These are phyloP conservation scores for Caloboletus firmus DNA, from an alignment of 1,284 basidiomycete genomes.

Conservation along the genomic window DNA sequence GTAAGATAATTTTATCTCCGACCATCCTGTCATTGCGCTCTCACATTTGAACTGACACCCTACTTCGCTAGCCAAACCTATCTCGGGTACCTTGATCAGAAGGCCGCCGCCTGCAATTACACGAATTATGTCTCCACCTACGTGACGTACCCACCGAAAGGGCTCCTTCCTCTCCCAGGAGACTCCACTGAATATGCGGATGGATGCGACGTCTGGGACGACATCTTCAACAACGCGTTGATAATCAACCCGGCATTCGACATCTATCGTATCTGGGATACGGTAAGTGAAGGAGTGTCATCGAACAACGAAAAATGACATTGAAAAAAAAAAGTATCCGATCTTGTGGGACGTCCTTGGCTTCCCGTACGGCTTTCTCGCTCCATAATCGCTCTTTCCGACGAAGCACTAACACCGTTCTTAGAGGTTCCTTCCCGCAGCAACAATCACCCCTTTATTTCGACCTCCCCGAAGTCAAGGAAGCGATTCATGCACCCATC, in stretches of 20 bases:
- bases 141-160: constrained; percentile 64
- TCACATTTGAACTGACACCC: background rate
- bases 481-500: constrained; percentile 68
- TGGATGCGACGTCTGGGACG: constrained; percentile 67
- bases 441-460: constrained; percentile 60
- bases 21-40: too few relatives aligned
- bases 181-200: constrained; percentile 42
- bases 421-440: constrained; percentile 62
- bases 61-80: constrained; percentile 52
- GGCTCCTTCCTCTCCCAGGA: constrained; percentile 58
- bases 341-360: constrained; percentile 76
- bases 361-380: constrained; percentile 53
- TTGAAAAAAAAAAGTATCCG: constrained; percentile 40
- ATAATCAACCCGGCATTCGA: constrained; percentile 73
- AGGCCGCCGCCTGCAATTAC: constrained; percentile 60
- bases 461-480: constrained; percentile 67
- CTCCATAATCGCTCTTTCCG: background rate
- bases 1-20: constrained; percentile 34
- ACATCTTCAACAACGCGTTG: constrained; percentile 60
- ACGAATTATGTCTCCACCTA: constrained; percentile 60
- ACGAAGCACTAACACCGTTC: background rate
- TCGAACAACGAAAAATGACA: background rate
- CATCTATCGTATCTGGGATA: constrained; percentile 74
- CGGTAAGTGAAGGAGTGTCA: constrained; percentile 34
- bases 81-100: constrained; percentile 55